These are phyloP conservation scores for Pseudogymnoascus sp. DNA, from an alignment of 2,329 filamentous ascomycete genomes.

Conservation along the genomic window DNA sequence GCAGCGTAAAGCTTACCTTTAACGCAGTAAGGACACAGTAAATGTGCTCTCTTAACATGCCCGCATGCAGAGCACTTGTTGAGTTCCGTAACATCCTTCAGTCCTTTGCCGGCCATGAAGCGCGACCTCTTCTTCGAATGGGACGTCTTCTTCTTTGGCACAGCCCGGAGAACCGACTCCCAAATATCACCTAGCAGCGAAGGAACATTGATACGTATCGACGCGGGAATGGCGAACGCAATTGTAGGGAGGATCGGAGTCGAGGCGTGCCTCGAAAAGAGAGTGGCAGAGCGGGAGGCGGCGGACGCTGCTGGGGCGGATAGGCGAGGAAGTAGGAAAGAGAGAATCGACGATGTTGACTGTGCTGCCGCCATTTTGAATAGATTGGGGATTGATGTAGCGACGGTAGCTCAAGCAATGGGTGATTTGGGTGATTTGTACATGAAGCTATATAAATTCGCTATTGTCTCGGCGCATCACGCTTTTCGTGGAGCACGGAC, in stretches of 20 bases:
- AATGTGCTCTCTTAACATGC: constrained; percentile 76
- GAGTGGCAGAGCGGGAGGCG: constrained; percentile 36
- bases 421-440: neutral
- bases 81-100: constrained; percentile 81
- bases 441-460: constrained; percentile 9
- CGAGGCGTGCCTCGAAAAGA: constrained; percentile 40
- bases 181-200: constrained; percentile 74
- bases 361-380: constrained; percentile 40
- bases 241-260: constrained; percentile 45
- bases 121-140: constrained; percentile 91
- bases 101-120: constrained; percentile 89
- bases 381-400: neutral
- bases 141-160: constrained; percentile 98
- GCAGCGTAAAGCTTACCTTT: constrained; percentile 52
- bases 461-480: constrained; percentile 6
- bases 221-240: constrained; percentile 50
- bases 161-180: constrained; percentile 85
- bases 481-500: constrained; percentile 10
- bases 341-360: constrained; percentile 34
- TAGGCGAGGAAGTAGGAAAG: constrained; percentile 50
- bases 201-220: constrained; percentile 54
- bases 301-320: constrained; percentile 36
- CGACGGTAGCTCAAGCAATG: constrained; percentile 1
- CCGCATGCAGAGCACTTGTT: constrained; percentile 90
- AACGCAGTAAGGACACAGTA: constrained; percentile 81